phyloP scores from a whole-genome alignment of 2,329 filamentous ascomycete species.

The Stemphylium beticola region DNA sequence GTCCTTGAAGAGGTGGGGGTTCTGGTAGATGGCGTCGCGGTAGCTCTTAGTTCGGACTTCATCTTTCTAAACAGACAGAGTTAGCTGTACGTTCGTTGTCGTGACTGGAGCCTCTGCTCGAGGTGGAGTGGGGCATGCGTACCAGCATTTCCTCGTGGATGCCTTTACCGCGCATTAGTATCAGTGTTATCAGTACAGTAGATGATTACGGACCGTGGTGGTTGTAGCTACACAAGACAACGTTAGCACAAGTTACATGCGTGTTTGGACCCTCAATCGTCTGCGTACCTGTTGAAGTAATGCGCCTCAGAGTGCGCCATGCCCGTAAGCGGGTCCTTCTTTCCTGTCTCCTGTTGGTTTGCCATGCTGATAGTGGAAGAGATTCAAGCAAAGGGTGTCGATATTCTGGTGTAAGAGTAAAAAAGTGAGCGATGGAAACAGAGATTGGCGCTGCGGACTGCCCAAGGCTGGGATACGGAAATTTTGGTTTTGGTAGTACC shows the following conservation, averaged over 20 bases:
- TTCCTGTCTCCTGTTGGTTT: conserved; percentile 31
- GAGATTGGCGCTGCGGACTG: conserved; percentile 18
- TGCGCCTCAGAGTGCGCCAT: conserved; percentile 97
- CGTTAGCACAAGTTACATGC: conserved; percentile 46
- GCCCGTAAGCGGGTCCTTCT: conserved; percentile 59
- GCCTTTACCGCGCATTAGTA: conserved; percentile 63
- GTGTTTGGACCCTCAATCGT: conserved; percentile 26
- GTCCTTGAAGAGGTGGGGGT: conserved; percentile 90
- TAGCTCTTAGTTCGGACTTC: conserved; percentile 96
- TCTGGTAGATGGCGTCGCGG: conserved; percentile 97
- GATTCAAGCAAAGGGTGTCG: conserved; percentile 3
- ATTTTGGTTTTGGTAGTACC: conserved; percentile 35
- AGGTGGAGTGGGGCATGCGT: conserved; percentile 52
- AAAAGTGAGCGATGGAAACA: conserved; percentile 12
- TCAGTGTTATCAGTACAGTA: conserved; percentile 36
- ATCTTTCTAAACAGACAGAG: conserved; percentile 73
- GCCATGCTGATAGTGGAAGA: conserved; percentile 28
- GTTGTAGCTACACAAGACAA: conserved; percentile 74
- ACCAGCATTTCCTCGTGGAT: conserved; percentile 99
- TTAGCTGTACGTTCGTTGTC: conserved; percentile 15
- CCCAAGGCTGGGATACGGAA: conserved; percentile 30
- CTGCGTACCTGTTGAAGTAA: conserved; percentile 91
- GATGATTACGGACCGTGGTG: conserved; percentile 78
- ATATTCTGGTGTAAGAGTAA: not conserved
- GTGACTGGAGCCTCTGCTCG: conserved; percentile 9